Percentiles rank a stretch among this genome's conserved stretches.
Evolutionary conservation across 768 basidiomycete species (phyloP).

Genomic region (Guyanaporus albipodus): DNA sequence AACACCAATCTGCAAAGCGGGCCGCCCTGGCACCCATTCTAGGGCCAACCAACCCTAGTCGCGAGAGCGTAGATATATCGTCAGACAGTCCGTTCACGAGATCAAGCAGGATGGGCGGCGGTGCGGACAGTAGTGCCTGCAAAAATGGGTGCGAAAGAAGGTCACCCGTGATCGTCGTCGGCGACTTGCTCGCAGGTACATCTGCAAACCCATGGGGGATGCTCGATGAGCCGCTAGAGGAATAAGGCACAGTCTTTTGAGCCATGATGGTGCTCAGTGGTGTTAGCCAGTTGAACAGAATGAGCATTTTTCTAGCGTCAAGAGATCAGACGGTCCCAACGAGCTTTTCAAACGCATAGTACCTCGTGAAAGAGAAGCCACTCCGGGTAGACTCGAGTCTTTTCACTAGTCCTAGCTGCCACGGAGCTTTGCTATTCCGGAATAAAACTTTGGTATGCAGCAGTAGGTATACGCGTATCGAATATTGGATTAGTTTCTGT

Average conservation of each 20-base stretch:
- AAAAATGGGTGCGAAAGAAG: slow-evolving; percentile 56
- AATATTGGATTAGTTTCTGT: slow-evolving; percentile 87
- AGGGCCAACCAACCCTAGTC: slow-evolving; percentile 64
- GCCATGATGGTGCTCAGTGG: slow-evolving; percentile 69
- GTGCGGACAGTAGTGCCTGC: slow-evolving; percentile 71
- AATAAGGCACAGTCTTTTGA: slow-evolving; percentile 64
- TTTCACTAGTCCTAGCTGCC: slow-evolving; percentile 54
- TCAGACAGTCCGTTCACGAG: slow-evolving; percentile 71
- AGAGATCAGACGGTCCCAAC: slow-evolving; percentile 2
- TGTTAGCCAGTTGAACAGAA: slow-evolving; percentile 82
- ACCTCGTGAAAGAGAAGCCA: slow-evolving; percentile 77
- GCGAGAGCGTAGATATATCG: slow-evolving; percentile 73
- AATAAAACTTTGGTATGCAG: slow-evolving; percentile 60
- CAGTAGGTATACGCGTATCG: slow-evolving; percentile 67
- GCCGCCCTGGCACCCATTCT: slow-evolving; percentile 65
- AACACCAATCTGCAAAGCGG: slow-evolving; percentile 81
- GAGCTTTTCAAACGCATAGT: slow-evolving; percentile 5
- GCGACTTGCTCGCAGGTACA: slow-evolving; percentile 4
- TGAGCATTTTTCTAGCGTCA: slow-evolving; percentile 61
- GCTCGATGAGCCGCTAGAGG: slow-evolving; percentile 33
- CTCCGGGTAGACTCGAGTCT: slow-evolving; percentile 52
- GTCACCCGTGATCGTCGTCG: slow-evolving; percentile 12
- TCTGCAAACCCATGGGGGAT: slow-evolving; percentile 21
- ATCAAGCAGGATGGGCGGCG: slow-evolving; percentile 79
- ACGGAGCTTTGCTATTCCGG: slow-evolving; percentile 39